Base-by-base conservation (phyloP, 164 flowering plant species). In the Houttuynia cordata region DNA sequence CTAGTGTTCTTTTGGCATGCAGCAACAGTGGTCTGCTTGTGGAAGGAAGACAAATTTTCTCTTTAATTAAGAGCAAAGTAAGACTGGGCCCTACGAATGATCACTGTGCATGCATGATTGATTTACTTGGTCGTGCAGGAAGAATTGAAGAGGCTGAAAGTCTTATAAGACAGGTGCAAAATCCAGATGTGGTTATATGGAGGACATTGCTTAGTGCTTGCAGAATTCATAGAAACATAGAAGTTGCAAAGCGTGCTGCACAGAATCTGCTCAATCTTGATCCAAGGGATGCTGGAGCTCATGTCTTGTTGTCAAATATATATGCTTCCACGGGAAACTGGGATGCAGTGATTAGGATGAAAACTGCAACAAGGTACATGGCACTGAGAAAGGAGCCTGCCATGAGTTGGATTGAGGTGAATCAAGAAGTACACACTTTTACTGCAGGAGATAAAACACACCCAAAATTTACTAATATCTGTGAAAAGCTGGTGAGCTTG, bases 41-140 rank as follows among this genome's bases (percentile, higher is more conserved):
- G 64, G 76, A 77, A 64, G 82, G 87, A 18, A 56, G 65, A 59
- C 62, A 64, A 42, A 70, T 78, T 51, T 82, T 80, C 73, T 66
- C 76, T 49, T 74, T 65, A 30, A 51, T 74, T 8, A 61, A 22
- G 24, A 65, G 57, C 15, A 62, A 63, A 19, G 30, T 19, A 24
- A 54, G 55, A 17, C 57, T 62, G 42, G 73, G 66, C 19, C 64
- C 71, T 56, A 68, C 75, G 5, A 71, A 47, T 53, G 80, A 77
- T 65, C 80, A 81, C 61, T 77, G 76, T 63, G 68, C 79, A 41
- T 79, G 83, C 72, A 74, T 79, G 83, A 75, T 81, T 64, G 80
- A 78, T 74, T 54, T 81, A 34, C 68, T 81, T 25, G 86, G 83
- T 8, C 76, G 81, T 25, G 72, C 76, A 63, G 78, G 86, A 57